Conservation (phyloP, 2,329 filamentous ascomycete species). For the Aspergillus bombycis region DNA sequence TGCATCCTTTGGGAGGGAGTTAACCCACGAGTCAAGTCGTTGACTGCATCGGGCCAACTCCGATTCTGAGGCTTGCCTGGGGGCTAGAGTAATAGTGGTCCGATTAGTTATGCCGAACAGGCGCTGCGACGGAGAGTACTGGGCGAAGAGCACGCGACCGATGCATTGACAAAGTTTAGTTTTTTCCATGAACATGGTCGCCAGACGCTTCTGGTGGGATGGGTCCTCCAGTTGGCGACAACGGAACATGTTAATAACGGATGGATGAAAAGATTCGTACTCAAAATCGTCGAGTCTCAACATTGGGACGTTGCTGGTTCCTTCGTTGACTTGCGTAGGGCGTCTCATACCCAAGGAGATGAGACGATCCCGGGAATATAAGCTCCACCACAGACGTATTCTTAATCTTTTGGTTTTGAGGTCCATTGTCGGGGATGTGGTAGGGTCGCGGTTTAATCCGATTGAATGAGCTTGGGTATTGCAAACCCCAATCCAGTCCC, state of each 20-base stretch:
- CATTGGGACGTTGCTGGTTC: slow-evolving; percentile 91
- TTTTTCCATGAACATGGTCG: slow-evolving; percentile 84
- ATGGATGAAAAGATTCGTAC: slow-evolving; percentile 66
- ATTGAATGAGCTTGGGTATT: slow-evolving; percentile 29
- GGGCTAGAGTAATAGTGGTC: slow-evolving; percentile 77
- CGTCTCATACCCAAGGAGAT: slow-evolving; percentile 87
- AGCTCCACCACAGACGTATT: slow-evolving; percentile 93
- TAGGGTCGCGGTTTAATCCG: slow-evolving; percentile 25
- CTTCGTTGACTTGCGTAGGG: slow-evolving; percentile 84
- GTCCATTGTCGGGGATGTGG: slow-evolving; percentile 19
- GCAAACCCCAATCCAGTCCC: slow-evolving; percentile 31
- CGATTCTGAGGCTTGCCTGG: slow-evolving; percentile 78
- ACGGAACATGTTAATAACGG: slow-evolving; percentile 64
- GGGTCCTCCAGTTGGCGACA: slow-evolving; percentile 71
- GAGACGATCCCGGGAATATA: slow-evolving; percentile 86
- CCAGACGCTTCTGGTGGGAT: slow-evolving; percentile 73
- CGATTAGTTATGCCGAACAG: slow-evolving; percentile 70
- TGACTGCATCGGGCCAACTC: slow-evolving; percentile 75
- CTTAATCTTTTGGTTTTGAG: slow-evolving; percentile 60
- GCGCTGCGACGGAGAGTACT: slow-evolving; percentile 83
- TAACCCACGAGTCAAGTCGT: slow-evolving; percentile 74
- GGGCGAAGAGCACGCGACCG: slow-evolving; percentile 79
- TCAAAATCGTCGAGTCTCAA: slow-evolving; percentile 79
- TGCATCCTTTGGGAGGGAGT: slow-evolving; percentile 69
- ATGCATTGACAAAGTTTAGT: slow-evolving; percentile 84